A percentile compares a stretch with the other conserved stretches of the same genome.
These are phyloP conservation scores for Polyplosphaeria fusca DNA, from an alignment of 495 filamentous ascomycete genomes.

Conservation along the genomic window DNA sequence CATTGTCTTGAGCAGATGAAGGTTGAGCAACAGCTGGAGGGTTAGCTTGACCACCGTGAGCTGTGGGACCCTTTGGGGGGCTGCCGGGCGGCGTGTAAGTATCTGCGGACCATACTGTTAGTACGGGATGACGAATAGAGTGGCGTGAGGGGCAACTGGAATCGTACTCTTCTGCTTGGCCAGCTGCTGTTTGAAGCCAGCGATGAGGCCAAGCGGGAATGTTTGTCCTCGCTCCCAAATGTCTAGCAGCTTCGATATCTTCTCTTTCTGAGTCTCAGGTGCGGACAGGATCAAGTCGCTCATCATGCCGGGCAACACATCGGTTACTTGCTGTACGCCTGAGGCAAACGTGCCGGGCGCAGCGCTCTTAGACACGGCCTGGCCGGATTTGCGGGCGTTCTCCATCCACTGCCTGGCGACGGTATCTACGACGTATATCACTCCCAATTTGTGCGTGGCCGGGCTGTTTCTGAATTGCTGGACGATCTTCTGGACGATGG, in stretches of 20 bases:
- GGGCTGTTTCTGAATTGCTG: constrained; percentile 96
- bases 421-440: constrained; percentile 99
- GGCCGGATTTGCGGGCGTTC: constrained; percentile 79
- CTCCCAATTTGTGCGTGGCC: constrained; percentile 92
- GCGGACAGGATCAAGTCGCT: constrained; percentile 87
- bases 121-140: too few relatives aligned
- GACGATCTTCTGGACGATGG: constrained; percentile 92
- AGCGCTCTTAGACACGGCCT: constrained; percentile 64
- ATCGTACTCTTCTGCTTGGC: constrained; percentile 46
- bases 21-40: constrained; percentile 11
- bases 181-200: constrained; percentile 81
- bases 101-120: constrained; percentile 1
- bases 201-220: constrained; percentile 79
- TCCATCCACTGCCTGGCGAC: constrained; percentile 99
- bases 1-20: constrained; percentile 26
- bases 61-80: constrained; percentile 12
- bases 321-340: constrained; percentile 93
- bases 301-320: constrained; percentile 89
- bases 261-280: constrained; percentile 97
- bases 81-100: constrained; percentile 27
- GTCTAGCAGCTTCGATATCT: constrained; percentile 91
- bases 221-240: constrained; percentile 97
- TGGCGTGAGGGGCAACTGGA: too few relatives aligned
- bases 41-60: not conserved
- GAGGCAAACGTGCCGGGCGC: constrained; percentile 91